Conservation (phyloP, 352 stramenopile genomes). For the Globisporangium parvum region DNA sequence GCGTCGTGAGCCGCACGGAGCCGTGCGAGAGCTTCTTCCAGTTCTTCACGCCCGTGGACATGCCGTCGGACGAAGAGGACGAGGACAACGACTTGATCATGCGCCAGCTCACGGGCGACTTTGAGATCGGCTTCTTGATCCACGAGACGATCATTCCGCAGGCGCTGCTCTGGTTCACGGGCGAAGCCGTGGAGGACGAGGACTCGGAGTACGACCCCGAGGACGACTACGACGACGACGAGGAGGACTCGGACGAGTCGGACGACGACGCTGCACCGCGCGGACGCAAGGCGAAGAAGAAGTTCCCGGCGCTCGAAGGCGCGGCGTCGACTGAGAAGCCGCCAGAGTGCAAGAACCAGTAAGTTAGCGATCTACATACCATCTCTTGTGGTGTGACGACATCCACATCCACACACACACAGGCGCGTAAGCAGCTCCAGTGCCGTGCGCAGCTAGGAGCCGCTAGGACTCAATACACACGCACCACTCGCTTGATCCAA, state of each 20-base stretch:
- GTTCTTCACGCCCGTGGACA: slow-evolving; percentile 82
- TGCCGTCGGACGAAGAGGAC: slow-evolving; percentile 81
- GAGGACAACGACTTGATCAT: slow-evolving; percentile 85
- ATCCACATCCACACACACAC: too few species aligned
- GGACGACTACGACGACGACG: slow-evolving; percentile 58
- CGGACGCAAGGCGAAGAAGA: slow-evolving; percentile 58
- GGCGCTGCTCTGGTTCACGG: slow-evolving; percentile 83
- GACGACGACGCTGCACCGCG: slow-evolving; percentile 39
- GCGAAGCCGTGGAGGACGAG: slow-evolving; percentile 66
- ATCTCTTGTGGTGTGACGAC: not conserved
- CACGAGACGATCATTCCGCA: slow-evolving; percentile 86
- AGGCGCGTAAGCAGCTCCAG: too few species aligned
- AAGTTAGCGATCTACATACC: slow-evolving; percentile 21
- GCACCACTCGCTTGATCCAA: too few species aligned
- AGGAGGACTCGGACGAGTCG: slow-evolving; percentile 52
- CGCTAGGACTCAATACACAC: too few species aligned
- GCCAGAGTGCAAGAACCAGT: slow-evolving; percentile 89
- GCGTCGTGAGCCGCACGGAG: slow-evolving; percentile 73
- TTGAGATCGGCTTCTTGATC: slow-evolving; percentile 84
- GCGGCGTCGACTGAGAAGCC: slow-evolving; percentile 73
- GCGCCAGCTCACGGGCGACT: slow-evolving; percentile 77
- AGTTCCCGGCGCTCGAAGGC: slow-evolving; percentile 66
- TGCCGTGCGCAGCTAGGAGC: too few species aligned
- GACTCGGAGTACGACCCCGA: slow-evolving; percentile 82
- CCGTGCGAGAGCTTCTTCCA: slow-evolving; percentile 86